A percentile compares a stretch with the other conserved stretches of the same genome.
Evolutionary conservation across 306 rosid species (phyloP).

Genomic region (Fragaria ananassa): DNA sequence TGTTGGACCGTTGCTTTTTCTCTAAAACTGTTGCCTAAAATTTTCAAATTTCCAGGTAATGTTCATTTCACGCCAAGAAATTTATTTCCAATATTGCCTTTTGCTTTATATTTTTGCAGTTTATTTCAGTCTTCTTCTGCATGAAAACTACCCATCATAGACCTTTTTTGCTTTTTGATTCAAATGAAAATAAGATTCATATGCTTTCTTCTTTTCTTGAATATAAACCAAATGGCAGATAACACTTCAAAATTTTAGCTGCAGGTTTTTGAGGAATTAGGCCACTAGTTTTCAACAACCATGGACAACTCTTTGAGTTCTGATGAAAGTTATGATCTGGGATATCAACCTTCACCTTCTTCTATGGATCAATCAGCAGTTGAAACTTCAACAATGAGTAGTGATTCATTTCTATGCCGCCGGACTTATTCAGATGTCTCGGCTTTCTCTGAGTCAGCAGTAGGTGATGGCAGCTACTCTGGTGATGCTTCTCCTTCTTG

Average conservation of each 20-base stretch:
- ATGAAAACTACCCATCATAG: constrained; percentile 41
- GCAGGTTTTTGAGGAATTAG: constrained; percentile 51
- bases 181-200: constrained; percentile 23
- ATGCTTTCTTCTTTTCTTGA: constrained; percentile 26
- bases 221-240: constrained; percentile 14
- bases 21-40: constrained; percentile 28
- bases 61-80: constrained; percentile 12
- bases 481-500: constrained; percentile 57
- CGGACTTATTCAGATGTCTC: constrained; percentile 69
- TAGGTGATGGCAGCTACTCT: constrained; percentile 50
- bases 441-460: constrained; percentile 53
- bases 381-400: constrained; percentile 65
- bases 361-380: constrained; percentile 66
- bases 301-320: constrained; percentile 56
- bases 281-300: constrained; percentile 14
- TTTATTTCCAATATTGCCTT: constrained; percentile 29
- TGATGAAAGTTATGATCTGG: constrained; percentile 52
- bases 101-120: constrained; percentile 36
- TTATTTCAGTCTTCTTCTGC: constrained; percentile 18
- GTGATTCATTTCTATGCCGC: constrained; percentile 53
- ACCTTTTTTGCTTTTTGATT: constrained; percentile 54
- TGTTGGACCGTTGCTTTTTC: constrained; percentile 44
- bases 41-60: background rate
- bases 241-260: constrained; percentile 28
- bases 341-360: constrained; percentile 61